Percentiles rank a stretch among this genome's conserved stretches.
phyloP scores from a whole-genome alignment of 768 basidiomycete genomes.

The Rhizopogon rudus region DNA sequence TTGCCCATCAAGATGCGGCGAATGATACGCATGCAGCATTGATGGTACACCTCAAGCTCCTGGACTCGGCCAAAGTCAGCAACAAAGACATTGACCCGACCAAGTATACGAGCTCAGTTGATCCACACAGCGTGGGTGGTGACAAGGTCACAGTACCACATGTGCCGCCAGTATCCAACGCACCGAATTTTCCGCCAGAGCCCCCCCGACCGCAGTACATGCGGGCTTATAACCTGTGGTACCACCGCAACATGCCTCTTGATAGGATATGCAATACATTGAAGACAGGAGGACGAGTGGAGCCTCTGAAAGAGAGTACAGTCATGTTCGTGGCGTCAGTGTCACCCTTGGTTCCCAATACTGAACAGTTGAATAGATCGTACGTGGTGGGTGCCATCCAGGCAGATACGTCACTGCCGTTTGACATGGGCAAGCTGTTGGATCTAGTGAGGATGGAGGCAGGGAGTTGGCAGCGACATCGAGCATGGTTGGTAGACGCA shows the following conservation, averaged over 20 bases:
- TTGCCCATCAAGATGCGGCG: conserved; percentile 36
- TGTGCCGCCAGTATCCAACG: too few species aligned
- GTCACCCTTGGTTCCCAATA: neutral
- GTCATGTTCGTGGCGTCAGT: conserved; percentile 35
- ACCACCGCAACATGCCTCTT: conserved; percentile 28
- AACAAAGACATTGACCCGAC: conserved; percentile 13
- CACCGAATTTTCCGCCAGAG: conserved; percentile 3
- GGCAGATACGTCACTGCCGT: conserved; percentile 33
- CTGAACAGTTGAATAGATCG: conserved; percentile 24
- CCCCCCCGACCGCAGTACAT: conserved; percentile 32
- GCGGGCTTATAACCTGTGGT: conserved; percentile 44
- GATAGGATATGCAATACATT: conserved; percentile 35
- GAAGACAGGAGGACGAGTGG: conserved; percentile 22
- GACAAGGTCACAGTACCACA: neutral
- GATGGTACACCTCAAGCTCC: conserved; percentile 36
- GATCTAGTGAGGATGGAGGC: conserved; percentile 35
- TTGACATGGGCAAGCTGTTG: conserved; percentile 28
- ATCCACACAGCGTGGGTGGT: conserved; percentile 2
- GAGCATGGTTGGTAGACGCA: conserved; percentile 28
- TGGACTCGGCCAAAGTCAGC: conserved; percentile 23
- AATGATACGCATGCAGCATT: conserved; percentile 47
- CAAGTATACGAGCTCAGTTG: conserved; percentile 25
- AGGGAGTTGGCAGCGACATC: conserved; percentile 37
- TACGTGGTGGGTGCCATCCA: conserved; percentile 39
- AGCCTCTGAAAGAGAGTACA: conserved; percentile 41